Conservation (phyloP, 1,139 yeast genomes). For the Saccharomyces hybrid region DNA sequence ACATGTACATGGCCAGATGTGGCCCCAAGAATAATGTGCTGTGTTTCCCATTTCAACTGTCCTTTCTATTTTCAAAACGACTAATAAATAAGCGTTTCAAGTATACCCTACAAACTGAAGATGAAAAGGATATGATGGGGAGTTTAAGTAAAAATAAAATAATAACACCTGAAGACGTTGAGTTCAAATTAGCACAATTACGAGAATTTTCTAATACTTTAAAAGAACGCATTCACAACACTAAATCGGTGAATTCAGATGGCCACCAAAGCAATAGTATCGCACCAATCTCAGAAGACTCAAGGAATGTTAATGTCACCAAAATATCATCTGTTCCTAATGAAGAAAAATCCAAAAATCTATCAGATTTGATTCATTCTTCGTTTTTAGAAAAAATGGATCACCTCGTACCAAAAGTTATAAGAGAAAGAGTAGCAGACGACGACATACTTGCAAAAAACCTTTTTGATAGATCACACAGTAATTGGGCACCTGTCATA, state of each 20-base stretch:
- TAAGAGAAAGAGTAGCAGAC: constrained; percentile 42
- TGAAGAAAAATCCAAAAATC: background rate
- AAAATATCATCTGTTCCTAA: background rate
- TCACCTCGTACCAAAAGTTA: constrained; percentile 12
- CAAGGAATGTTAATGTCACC: background rate
- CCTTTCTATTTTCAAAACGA: background rate
- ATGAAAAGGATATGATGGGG: background rate
- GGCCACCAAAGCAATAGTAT: background rate
- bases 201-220: constrained; percentile 2
- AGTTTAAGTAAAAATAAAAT: background rate
- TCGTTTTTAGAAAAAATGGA: background rate
- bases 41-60: background rate
- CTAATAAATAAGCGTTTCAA: background rate
- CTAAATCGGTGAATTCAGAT: background rate
- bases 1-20: background rate
- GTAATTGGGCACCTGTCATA: constrained; percentile 46
- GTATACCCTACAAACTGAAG: background rate
- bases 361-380: background rate
- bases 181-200: constrained; percentile 1
- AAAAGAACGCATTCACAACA: background rate
- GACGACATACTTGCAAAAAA: constrained; percentile 7
- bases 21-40: background rate
- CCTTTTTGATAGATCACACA: background rate
- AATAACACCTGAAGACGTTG: background rate
- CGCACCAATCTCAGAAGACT: background rate